Percentiles rank a stretch among this genome's conserved stretches.
Conservation (phyloP, 192 early-diverging fungal species). For the Dimargaris xerosporica region DNA sequence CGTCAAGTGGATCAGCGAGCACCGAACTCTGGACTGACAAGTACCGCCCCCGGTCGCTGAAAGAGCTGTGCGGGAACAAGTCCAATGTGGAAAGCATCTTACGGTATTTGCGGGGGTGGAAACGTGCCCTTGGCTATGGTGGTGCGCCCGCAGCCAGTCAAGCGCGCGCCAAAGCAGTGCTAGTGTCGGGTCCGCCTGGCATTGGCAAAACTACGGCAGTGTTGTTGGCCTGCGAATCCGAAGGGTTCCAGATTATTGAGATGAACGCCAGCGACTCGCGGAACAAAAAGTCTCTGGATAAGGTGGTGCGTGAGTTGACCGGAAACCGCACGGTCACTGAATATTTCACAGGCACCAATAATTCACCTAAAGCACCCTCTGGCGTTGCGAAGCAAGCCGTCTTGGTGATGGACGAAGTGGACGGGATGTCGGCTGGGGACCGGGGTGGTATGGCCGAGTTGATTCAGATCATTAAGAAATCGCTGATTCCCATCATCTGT, state of each 20-base stretch:
- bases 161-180: constrained; percentile 33
- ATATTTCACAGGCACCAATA: constrained; percentile 19
- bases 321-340: constrained; percentile 46
- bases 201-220: constrained; percentile 97
- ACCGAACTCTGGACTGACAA: constrained; percentile 85
- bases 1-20: not conserved
- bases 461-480: constrained; percentile 79
- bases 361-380: not conserved
- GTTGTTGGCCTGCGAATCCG: constrained; percentile 62
- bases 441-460: constrained; percentile 80
- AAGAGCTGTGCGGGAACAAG: constrained; percentile 84
- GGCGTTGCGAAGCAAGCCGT: constrained; percentile 32
- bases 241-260: constrained; percentile 77
- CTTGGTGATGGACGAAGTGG: constrained; percentile 98
- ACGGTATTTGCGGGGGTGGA: constrained; percentile 26
- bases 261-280: constrained; percentile 96
- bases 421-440: constrained; percentile 97
- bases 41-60: constrained; percentile 63
- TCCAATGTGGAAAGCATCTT: constrained; percentile 28
- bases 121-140: constrained; percentile 24
- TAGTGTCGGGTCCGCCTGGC: constrained; percentile 92
- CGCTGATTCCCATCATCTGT: constrained; percentile 88
- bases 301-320: constrained; percentile 29
- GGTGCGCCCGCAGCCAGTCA: not conserved
- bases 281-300: constrained; percentile 72